Evolutionary conservation across 768 basidiomycete genomes (phyloP), one percentile per base, ranked within the genome.

Genomic region (Termitomyces sp.): DNA sequence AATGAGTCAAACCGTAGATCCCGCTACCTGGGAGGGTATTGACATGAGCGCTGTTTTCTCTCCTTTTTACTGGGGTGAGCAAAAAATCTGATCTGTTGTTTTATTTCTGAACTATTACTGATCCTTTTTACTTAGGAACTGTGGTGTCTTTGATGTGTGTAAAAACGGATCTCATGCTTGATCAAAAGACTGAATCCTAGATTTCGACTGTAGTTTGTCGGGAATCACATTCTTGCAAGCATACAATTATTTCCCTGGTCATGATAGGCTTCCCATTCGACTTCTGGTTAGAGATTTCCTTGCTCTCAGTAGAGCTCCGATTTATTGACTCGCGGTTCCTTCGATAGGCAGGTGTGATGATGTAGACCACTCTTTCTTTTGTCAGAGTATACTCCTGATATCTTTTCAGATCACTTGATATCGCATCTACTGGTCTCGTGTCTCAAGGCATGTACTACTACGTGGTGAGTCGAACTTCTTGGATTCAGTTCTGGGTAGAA

Each of bases 361-460:
- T 53, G 52, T 56, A 39, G 5, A 22, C n/a, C 22, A n/a, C 20
- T 12, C 29, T n/a, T n/a, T 18, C 0, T 49, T 22, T n/a, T 41
- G 56, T 13, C 29, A 12, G 7, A 10, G 44, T 41, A 32, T 32
- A 7, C 9, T 33, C 31, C 10, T 31, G 29, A 5, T 50, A 70
- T 70, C 22, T 35, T 57, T 31, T 60, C 16, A 51, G 50, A 38
- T 51, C 39, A 12, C 50, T 73, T 15, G 71, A 73, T 42, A 51
- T 73, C 32, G 49, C 61, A 11, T 72, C 71, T 7, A 66, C 70
- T 10, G 64, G 62, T 16, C 62, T 73, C 6, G 64, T 72, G 16
- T 70, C 66, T 7, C 69, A 73, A 56, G 68, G 68, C 10, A 56
- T 73, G 41, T 71, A 70, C 52, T 70, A 71, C 54, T 73, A 73